Evolutionary conservation across 148 eudicot species (phyloP), one percentile per base, ranked within the genome.

Genomic region (Amaranthus cruentus): DNA sequence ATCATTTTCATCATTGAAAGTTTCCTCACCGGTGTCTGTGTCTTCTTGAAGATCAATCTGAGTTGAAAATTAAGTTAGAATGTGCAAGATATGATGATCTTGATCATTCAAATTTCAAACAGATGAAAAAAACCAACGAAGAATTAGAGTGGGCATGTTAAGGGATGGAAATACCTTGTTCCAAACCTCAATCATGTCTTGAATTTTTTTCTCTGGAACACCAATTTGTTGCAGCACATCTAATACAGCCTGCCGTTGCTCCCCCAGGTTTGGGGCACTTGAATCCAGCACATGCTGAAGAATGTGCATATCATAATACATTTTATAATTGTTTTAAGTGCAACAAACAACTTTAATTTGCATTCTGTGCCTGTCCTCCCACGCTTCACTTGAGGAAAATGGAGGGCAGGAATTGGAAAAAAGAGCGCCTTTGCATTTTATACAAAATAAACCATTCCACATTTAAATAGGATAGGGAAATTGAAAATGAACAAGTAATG

Each of bases 151-250:
- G 44, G 71, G 55, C 56, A 61, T 6, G 18, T 18, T 11, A 11
- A 46, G 53, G 14, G 53, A 69, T 61, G 42, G 15, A 8, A 11
- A 12, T 84, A 91, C 98, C 98, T 95, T 91, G 80, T 95, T 95
- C 96, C 97, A 91, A 80, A 95, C 98, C 82, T 95, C 98, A 76
- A 95, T 72, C 98, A 95, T 91, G 73, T 85, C 88, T 70, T 79
- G 82, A 73, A 91, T 85, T 86, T 95, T 95, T 80, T 91, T 86
- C 73, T 87, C 84, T 21, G 96, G 83, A 14, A 95, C 97, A 62
- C 93, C 93, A 63, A 95, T 90, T 80, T 86, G 95, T 77, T 79
- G 68, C 58, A 95, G 96, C 78, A 91, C 98, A 86, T 91, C 90
- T 79, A 95, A 62, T n/a, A 95, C 96, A 73, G 92, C 79, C 56